Percentiles rank a stretch among this genome's conserved stretches.
Evolutionary conservation across 2,329 filamentous ascomycete species (phyloP).

Genomic region (Xylaria sp.): DNA sequence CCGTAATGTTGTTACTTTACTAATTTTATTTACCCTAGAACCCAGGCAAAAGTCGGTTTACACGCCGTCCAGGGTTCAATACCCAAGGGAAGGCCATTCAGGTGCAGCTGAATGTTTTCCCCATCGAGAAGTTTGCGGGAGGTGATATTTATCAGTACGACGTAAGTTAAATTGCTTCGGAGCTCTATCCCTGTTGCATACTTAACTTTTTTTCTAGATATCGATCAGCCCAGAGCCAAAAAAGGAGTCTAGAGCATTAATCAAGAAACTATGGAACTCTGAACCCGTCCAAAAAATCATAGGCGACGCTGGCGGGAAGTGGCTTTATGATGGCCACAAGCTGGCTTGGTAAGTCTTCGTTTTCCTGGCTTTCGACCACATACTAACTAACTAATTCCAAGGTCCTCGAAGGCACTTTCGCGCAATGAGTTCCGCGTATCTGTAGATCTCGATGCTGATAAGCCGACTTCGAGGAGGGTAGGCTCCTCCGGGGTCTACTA

Average conservation of each 20-base stretch:
- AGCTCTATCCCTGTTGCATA: neutral
- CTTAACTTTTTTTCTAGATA: slow-evolving; percentile 55
- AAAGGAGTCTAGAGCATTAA: slow-evolving; percentile 56
- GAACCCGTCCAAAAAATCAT: slow-evolving; percentile 62
- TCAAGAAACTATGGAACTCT: slow-evolving; percentile 79
- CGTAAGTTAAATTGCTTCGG: slow-evolving; percentile 57
- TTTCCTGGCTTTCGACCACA: neutral
- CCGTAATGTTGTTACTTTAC: neutral
- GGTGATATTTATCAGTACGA: slow-evolving; percentile 82
- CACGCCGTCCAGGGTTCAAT: slow-evolving; percentile 62
- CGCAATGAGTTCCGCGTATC: slow-evolving; percentile 59
- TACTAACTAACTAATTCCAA: slow-evolving; percentile 32
- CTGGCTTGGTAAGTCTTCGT: slow-evolving; percentile 75
- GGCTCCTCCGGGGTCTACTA: slow-evolving; percentile 53
- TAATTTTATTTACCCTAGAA: slow-evolving; percentile 32
- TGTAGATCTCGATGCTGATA: slow-evolving; percentile 70
- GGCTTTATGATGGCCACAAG: slow-evolving; percentile 83
- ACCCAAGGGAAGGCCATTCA: slow-evolving; percentile 57
- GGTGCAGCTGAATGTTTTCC: slow-evolving; percentile 75
- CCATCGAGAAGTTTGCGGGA: slow-evolving; percentile 63
- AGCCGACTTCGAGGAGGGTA: slow-evolving; percentile 36
- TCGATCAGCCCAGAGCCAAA: slow-evolving; percentile 62
- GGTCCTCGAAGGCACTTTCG: slow-evolving; percentile 48
- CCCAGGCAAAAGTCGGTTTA: slow-evolving; percentile 41
- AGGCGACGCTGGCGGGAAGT: slow-evolving; percentile 53